phyloP scores from a whole-genome alignment of 257 asterid genomes.

The Petunia secreta region DNA sequence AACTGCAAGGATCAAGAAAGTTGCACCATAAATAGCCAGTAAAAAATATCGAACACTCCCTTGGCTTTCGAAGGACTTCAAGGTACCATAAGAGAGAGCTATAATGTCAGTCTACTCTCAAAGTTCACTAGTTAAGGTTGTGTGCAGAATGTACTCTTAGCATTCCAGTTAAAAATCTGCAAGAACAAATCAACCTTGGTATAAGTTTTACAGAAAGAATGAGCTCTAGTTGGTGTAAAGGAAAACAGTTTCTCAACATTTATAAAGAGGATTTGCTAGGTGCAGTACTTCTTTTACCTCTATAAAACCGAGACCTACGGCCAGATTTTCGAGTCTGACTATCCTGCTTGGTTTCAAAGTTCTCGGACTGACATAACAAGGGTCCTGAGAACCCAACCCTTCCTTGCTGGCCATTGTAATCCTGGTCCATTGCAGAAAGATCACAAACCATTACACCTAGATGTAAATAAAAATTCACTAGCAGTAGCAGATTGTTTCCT shows the following conservation, averaged over 20 bases:
- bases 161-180: conserved; percentile 25
- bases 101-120: conserved; percentile 1
- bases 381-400: conserved; percentile 64
- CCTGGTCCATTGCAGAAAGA: conserved; percentile 42
- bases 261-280: no score
- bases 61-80: background rate
- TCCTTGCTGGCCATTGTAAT: conserved; percentile 40
- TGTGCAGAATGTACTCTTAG: background rate
- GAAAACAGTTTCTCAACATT: background rate
- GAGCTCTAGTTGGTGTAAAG: background rate
- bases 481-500: no score
- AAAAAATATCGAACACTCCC: background rate
- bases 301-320: conserved; percentile 67
- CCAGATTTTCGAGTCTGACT: conserved; percentile 40
- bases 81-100: background rate
- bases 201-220: background rate
- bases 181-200: background rate
- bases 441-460: background rate
- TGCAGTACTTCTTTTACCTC: conserved; percentile 45
- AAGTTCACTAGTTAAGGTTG: background rate
- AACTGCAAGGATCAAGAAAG: background rate
- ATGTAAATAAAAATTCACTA: background rate
- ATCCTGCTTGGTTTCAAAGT: conserved; percentile 36
- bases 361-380: conserved; percentile 41
- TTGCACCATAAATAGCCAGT: background rate